phyloP scores from a whole-genome alignment of 2,329 filamentous ascomycete species.

The Exophiala xenobiotica region DNA sequence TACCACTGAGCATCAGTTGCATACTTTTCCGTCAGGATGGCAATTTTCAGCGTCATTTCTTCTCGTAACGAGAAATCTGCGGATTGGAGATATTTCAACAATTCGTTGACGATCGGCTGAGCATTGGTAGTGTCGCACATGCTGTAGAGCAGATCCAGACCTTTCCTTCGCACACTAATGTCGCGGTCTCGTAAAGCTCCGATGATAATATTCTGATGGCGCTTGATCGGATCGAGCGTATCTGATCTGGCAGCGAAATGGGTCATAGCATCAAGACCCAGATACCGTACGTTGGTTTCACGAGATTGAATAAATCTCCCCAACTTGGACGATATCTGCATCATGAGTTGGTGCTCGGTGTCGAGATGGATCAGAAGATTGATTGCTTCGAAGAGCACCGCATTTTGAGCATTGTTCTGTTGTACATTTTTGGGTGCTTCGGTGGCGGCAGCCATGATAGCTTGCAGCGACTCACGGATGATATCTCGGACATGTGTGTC shows the following conservation, averaged over 20 bases:
- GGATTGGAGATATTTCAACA: conserved; percentile 90
- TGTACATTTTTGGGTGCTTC: conserved; percentile 98
- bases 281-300: conserved; percentile 95
- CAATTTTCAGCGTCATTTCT: conserved; percentile 99
- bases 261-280: conserved; percentile 96
- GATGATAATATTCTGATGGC: conserved; percentile 94
- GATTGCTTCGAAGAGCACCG: conserved; percentile 96
- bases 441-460: conserved; percentile 85
- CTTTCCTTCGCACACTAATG: conserved; percentile 94
- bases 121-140: conserved; percentile 99
- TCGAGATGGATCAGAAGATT: conserved; percentile 97
- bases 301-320: conserved; percentile 95
- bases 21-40: conserved; percentile 97
- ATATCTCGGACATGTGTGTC: conserved; percentile 89
- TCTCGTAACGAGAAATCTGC: conserved; percentile 97
- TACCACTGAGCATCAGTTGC: conserved; percentile 99
- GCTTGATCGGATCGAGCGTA: conserved; percentile 94
- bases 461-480: conserved; percentile 86
- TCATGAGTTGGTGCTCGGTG: conserved; percentile 90
- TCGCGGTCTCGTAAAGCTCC: conserved; percentile 92
- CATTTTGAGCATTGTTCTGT: conserved; percentile 98
- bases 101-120: conserved; percentile 86
- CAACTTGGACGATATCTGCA: conserved; percentile 85
- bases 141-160: conserved; percentile 94
- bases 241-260: conserved; percentile 92